Evolutionary conservation across 495 filamentous ascomycete species (phyloP).

Genomic region (Lepidopterella palustris): DNA sequence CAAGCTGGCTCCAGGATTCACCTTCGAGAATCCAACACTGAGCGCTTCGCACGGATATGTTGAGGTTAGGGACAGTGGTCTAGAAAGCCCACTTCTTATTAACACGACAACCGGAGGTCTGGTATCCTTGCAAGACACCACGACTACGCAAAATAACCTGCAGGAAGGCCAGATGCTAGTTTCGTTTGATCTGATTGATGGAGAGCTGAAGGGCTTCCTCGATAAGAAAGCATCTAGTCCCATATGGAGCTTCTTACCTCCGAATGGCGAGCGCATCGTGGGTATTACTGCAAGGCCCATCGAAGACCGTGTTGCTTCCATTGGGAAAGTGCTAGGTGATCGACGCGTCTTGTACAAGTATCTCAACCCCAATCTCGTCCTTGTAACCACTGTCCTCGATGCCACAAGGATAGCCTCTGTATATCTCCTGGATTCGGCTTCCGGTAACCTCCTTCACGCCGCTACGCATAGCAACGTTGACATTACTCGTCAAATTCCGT

Average conservation of each 20-base stretch:
- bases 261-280: constrained; percentile 58
- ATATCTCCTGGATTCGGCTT: constrained; percentile 81
- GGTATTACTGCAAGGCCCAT: constrained; percentile 58
- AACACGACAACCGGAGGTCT: constrained; percentile 26
- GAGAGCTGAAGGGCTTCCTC: constrained; percentile 27
- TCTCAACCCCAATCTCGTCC: constrained; percentile 77
- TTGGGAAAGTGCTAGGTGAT: constrained; percentile 86
- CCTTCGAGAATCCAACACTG: constrained; percentile 45
- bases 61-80: constrained; percentile 44
- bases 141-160: not conserved
- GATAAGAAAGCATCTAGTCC: constrained; percentile 9
- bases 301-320: constrained; percentile 87
- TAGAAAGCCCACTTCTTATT: constrained; percentile 12
- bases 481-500: constrained; percentile 63
- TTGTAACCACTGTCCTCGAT: constrained; percentile 64
- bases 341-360: constrained; percentile 96
- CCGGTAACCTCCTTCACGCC: constrained; percentile 69
- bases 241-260: constrained; percentile 69
- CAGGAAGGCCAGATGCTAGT: constrained; percentile 11
- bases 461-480: constrained; percentile 68
- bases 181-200: constrained; percentile 28
- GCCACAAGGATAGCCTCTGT: constrained; percentile 53
- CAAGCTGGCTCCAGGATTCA: constrained; percentile 45
- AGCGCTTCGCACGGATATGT: constrained; percentile 42
- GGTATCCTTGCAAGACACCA: constrained; percentile 7